phyloP scores from a whole-genome alignment of 495 filamentous ascomycete genomes.

The Lophiostoma macrostomum region DNA sequence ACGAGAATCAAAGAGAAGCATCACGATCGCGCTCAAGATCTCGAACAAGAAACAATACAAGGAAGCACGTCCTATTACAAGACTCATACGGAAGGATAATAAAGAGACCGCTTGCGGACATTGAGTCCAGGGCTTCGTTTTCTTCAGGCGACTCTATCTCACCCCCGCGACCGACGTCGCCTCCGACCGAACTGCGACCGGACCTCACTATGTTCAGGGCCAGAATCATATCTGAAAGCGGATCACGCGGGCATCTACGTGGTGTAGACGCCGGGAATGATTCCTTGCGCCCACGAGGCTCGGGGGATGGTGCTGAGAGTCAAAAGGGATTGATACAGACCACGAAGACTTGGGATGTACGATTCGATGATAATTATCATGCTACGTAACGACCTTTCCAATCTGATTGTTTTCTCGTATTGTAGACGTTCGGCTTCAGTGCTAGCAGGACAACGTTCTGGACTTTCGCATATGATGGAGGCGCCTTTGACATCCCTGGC shows the following conservation, averaged over 20 bases:
- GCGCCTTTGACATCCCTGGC: too few species aligned
- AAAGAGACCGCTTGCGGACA: not conserved
- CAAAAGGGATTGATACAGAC: not conserved
- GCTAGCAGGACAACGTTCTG: too few species aligned
- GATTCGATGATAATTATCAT: slow-evolving; percentile 1
- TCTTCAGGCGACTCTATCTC: not conserved
- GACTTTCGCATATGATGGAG: too few species aligned
- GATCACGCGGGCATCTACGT: not conserved
- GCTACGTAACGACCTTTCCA: too few species aligned
- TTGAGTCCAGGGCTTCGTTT: not conserved
- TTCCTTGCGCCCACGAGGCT: not conserved
- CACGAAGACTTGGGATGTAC: not conserved
- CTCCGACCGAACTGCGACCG: slow-evolving; percentile 12
- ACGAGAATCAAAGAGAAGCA: too few species aligned
- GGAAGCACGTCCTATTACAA: too few species aligned
- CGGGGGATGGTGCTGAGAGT: slow-evolving; percentile 1
- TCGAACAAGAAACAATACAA: too few species aligned
- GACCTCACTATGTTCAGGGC: not conserved
- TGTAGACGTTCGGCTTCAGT: too few species aligned
- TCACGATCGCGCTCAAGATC: too few species aligned
- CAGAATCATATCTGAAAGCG: not conserved
- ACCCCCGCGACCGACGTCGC: not conserved
- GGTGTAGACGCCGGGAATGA: not conserved
- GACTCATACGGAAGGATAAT: too few species aligned
- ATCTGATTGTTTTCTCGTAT: too few species aligned